phyloP scores from a whole-genome alignment of 2,329 filamentous ascomycete species.

The Dendrostoma leiphaemia region DNA sequence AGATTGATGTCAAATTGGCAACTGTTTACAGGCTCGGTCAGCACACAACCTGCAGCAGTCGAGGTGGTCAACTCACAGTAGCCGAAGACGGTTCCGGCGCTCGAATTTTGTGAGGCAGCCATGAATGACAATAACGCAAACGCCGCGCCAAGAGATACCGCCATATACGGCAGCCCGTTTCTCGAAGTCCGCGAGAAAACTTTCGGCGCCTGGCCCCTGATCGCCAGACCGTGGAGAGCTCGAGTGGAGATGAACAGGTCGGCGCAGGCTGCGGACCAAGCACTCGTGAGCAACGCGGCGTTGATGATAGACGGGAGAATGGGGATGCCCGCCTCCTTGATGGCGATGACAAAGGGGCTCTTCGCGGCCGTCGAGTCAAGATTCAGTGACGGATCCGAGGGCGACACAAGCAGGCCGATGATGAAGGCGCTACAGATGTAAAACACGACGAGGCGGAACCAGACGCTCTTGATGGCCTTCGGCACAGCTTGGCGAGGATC shows the following conservation, averaged over 20 bases:
- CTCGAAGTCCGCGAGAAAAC: slow-evolving; percentile 59
- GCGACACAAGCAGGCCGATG: slow-evolving; percentile 64
- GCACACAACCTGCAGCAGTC: too few species aligned
- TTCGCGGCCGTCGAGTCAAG: slow-evolving; percentile 57
- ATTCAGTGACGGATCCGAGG: slow-evolving; percentile 54
- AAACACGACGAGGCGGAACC: slow-evolving; percentile 70
- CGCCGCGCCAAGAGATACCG: slow-evolving; percentile 54
- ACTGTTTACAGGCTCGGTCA: too few species aligned
- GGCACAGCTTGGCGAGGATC: slow-evolving; percentile 73
- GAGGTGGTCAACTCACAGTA: too few species aligned
- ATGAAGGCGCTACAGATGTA: slow-evolving; percentile 68
- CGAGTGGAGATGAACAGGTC: slow-evolving; percentile 73
- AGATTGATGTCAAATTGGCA: slow-evolving; percentile 14
- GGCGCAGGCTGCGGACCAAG: slow-evolving; percentile 75
- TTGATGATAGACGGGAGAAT: slow-evolving; percentile 72
- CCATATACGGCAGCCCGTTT: slow-evolving; percentile 60
- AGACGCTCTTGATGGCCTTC: slow-evolving; percentile 69
- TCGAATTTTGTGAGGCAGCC: neutral
- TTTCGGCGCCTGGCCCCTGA: slow-evolving; percentile 60
- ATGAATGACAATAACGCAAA: slow-evolving; percentile 67
- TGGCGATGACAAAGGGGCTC: slow-evolving; percentile 63
- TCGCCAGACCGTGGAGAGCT: slow-evolving; percentile 64
- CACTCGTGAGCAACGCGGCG: slow-evolving; percentile 72
- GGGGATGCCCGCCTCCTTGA: slow-evolving; percentile 59
- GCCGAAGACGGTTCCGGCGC: neutral